A percentile compares a stretch with the other conserved stretches of the same genome.
These are phyloP conservation scores for Fraxinus xanthoxyloides DNA, from an alignment of 305 asterid species.

Conservation along the genomic window DNA sequence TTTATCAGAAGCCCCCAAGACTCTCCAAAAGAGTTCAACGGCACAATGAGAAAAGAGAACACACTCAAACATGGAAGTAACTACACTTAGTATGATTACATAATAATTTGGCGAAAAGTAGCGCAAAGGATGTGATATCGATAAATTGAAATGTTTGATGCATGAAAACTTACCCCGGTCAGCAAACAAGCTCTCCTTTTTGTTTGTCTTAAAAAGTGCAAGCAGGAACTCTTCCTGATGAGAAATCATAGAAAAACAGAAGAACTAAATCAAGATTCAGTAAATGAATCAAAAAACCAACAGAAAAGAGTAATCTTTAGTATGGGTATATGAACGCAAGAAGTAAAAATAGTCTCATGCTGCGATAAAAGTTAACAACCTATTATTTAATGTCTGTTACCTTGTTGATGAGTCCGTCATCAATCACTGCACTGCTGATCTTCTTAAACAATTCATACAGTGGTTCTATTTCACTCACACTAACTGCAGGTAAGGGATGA, in stretches of 20 bases:
- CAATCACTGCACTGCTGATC: constrained; percentile 79
- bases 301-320: not conserved
- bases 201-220: constrained; percentile 69
- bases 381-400: constrained; percentile 31
- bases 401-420: constrained; percentile 86
- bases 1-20: not conserved
- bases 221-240: constrained; percentile 88
- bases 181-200: constrained; percentile 17
- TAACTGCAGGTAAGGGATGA: constrained; percentile 46
- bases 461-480: constrained; percentile 85
- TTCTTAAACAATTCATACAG: constrained; percentile 76
- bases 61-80: not conserved
- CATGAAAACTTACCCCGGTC: constrained; percentile 36
- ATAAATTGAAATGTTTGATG: constrained; percentile 29
- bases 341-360: not conserved
- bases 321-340: not conserved
- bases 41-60: not conserved
- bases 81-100: not conserved
- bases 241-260: constrained; percentile 6
- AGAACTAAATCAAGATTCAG: constrained; percentile 17
- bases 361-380: not conserved
- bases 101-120: not conserved
- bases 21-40: not conserved
- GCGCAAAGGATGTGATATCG: constrained; percentile 15
- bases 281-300: constrained; percentile 9